A percentile compares a stretch with the other conserved stretches of the same genome.
Evolutionary conservation across 164 flowering plant species (phyloP).

Genomic region (Dillenia suffruticosa): DNA sequence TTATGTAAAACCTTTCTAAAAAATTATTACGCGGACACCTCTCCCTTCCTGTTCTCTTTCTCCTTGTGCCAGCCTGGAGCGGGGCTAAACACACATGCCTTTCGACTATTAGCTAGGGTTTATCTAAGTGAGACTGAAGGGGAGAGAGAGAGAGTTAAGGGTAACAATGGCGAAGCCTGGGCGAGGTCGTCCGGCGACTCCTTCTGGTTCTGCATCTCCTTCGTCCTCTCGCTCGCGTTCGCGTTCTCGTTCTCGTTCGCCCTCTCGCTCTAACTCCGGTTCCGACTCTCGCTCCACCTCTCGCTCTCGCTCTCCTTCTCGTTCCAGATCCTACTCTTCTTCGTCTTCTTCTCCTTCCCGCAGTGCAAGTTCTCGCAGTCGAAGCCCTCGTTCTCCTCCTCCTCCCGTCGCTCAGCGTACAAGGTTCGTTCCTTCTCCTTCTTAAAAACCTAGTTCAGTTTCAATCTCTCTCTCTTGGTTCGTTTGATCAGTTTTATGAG

Average conservation of each 20-base stretch:
- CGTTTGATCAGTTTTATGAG: no score
- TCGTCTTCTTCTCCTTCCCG: slow-evolving; percentile 58
- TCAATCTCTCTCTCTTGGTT: not conserved
- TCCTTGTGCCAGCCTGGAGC: no score
- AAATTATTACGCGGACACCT: no score
- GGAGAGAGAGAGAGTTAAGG: slow-evolving; percentile 20
- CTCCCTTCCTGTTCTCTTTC: no score
- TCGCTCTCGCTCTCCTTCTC: slow-evolving; percentile 38
- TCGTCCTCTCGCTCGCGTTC: slow-evolving; percentile 21
- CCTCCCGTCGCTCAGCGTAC: slow-evolving; percentile 2
- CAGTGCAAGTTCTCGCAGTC: slow-evolving; percentile 44
- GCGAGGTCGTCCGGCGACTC: slow-evolving; percentile 14
- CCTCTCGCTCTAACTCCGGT: slow-evolving; percentile 31
- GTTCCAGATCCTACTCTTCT: slow-evolving; percentile 31
- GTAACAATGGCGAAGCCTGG: slow-evolving; percentile 25
- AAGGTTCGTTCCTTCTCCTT: slow-evolving; percentile 21
- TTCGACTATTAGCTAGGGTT: no score
- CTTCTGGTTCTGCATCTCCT: slow-evolving; percentile 7
- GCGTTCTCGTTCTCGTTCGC: slow-evolving; percentile 34
- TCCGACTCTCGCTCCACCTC: slow-evolving; percentile 34
- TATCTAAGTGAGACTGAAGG: slow-evolving; percentile 18
- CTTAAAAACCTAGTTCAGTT: not conserved
- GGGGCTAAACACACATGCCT: no score
- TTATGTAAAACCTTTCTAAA: no score
- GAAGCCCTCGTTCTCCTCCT: slow-evolving; percentile 33